phyloP scores from a whole-genome alignment of 768 basidiomycete genomes.

The Favolaschia claudopus region DNA sequence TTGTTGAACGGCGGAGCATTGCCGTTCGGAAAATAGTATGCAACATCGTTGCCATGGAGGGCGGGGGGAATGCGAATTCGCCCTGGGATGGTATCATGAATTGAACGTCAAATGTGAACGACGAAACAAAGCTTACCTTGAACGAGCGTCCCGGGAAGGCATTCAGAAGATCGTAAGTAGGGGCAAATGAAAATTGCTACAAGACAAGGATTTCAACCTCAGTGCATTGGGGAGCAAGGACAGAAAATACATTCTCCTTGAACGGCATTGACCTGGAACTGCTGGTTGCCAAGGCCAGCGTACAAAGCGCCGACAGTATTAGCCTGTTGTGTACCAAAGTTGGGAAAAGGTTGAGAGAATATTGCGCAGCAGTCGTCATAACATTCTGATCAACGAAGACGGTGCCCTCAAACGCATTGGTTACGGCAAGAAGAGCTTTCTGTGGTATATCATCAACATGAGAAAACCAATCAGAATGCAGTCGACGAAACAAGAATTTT shows the following conservation, averaged over 20 bases:
- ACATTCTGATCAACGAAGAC: conserved; percentile 32
- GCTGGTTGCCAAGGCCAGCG: conserved; percentile 15
- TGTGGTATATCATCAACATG: too few species aligned
- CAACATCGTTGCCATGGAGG: conserved; percentile 31
- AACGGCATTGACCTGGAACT: conserved; percentile 30
- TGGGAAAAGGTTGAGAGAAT: conserved; percentile 33
- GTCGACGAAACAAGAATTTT: too few species aligned
- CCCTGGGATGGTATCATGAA: conserved; percentile 17
- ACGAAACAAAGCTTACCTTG: conserved; percentile 33
- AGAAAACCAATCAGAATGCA: too few species aligned
- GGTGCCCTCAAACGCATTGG: conserved; percentile 41
- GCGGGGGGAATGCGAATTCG: conserved; percentile 39
- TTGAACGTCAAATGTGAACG: too few species aligned
- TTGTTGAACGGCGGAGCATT: conserved; percentile 19
- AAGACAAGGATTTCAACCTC: neutral
- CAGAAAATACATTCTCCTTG: conserved; percentile 35
- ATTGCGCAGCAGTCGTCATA: conserved; percentile 17
- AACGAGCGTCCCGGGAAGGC: conserved; percentile 39
- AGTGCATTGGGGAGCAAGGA: neutral
- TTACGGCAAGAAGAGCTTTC: conserved; percentile 34
- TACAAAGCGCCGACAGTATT: conserved; percentile 22
- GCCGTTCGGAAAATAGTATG: conserved; percentile 37
- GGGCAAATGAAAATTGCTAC: conserved; percentile 48
- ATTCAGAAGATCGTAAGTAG: conserved; percentile 39
- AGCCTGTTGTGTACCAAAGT: conserved; percentile 15